These are phyloP conservation scores for Leishmania turanica DNA, from an alignment of 208 protist species.

Conservation along the genomic window DNA sequence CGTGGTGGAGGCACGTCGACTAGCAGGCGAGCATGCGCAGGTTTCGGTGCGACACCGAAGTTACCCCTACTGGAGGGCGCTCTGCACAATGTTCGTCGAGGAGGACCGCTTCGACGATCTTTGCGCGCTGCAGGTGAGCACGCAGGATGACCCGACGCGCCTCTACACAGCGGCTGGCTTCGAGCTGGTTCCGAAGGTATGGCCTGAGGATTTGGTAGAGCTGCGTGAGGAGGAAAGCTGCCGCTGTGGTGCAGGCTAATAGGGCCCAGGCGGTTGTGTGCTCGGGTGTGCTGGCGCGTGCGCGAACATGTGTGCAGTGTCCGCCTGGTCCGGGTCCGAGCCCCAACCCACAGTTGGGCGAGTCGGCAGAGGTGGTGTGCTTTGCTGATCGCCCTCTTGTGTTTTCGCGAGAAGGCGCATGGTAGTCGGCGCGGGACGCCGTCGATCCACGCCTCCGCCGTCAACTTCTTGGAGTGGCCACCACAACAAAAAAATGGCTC, in stretches of 20 bases:
- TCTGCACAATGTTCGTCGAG: slow-evolving; percentile 40
- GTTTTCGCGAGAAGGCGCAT: neutral
- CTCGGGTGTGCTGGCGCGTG: neutral
- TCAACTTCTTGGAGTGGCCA: neutral
- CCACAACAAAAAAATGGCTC: neutral
- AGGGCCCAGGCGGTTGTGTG: neutral
- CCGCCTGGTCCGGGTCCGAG: neutral
- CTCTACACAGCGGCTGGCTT: slow-evolving; percentile 29
- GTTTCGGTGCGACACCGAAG: slow-evolving; percentile 8
- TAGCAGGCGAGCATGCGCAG: slow-evolving; percentile 26
- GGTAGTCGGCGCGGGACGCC: neutral
- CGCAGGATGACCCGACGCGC: slow-evolving; percentile 14
- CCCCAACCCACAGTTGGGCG: neutral
- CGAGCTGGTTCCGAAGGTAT: slow-evolving; percentile 40
- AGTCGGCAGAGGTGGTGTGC: neutral
- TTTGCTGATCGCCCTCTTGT: neutral
- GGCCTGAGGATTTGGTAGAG: slow-evolving; percentile 52
- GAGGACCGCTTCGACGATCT: slow-evolving; percentile 60
- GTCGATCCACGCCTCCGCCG: neutral
- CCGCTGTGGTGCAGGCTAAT: slow-evolving; percentile 1
- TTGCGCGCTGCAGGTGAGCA: slow-evolving; percentile 37
- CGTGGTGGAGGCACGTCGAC: slow-evolving; percentile 42
- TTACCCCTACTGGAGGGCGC: slow-evolving; percentile 65
- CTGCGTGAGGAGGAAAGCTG: slow-evolving; percentile 34
- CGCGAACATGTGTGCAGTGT: neutral